A percentile compares a stretch with the other conserved stretches of the same genome.
phyloP scores from a whole-genome alignment of 2,329 filamentous ascomycete species.

The Paramyrothecium roridum region DNA sequence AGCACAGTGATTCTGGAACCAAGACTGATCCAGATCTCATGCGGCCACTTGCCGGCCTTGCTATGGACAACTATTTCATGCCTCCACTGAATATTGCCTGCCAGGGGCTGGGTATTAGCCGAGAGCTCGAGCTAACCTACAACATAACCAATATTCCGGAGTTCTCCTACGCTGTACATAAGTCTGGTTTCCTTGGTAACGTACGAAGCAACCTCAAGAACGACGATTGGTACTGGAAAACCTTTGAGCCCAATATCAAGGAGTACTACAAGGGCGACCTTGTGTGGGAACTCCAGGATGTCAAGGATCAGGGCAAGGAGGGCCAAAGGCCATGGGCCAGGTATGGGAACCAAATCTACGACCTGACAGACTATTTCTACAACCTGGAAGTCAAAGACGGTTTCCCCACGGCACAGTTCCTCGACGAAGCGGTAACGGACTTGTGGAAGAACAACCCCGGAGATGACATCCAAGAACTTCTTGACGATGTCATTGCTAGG shows the following conservation, averaged over 20 bases:
- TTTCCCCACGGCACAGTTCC: slow-evolving; percentile 61
- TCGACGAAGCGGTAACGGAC: slow-evolving; percentile 64
- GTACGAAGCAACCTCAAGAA: slow-evolving; percentile 55
- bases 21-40: slow-evolving; percentile 63
- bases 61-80: slow-evolving; percentile 82
- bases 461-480: slow-evolving; percentile 68
- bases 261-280: slow-evolving; percentile 85
- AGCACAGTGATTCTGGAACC: slow-evolving; percentile 73
- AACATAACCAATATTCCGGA: slow-evolving; percentile 58
- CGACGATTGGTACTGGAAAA: slow-evolving; percentile 72
- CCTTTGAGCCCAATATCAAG: slow-evolving; percentile 75
- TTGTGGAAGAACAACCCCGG: slow-evolving; percentile 75
- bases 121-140: slow-evolving; percentile 52
- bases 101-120: slow-evolving; percentile 51
- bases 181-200: slow-evolving; percentile 61
- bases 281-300: slow-evolving; percentile 60
- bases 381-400: slow-evolving; percentile 62
- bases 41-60: slow-evolving; percentile 72
- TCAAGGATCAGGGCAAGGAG: slow-evolving; percentile 65
- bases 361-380: slow-evolving; percentile 88
- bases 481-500: slow-evolving; percentile 51
- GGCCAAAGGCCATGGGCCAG: slow-evolving; percentile 75
- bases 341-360: slow-evolving; percentile 74
- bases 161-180: slow-evolving; percentile 60
- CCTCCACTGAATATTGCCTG: slow-evolving; percentile 75